Evolutionary conservation across 1,139 yeast species (phyloP).

Genomic region (Spathaspora sp.): DNA sequence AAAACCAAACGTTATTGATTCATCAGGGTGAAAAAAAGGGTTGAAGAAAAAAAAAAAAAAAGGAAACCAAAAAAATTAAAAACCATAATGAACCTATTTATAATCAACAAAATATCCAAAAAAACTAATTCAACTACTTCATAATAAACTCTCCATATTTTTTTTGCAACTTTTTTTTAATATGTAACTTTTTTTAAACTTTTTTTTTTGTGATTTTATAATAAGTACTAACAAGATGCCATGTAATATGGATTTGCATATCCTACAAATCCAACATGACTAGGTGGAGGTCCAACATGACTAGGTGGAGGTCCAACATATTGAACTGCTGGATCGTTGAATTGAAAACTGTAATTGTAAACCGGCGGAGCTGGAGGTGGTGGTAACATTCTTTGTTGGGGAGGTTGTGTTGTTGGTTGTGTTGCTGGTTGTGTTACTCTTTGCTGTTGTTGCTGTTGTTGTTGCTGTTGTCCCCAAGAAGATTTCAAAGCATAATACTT

Average conservation of each 20-base stretch:
- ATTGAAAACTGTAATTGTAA: constrained; percentile 8
- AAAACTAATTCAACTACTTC: background rate
- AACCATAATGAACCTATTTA: background rate
- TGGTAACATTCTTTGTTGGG: constrained; percentile 16
- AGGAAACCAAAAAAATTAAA: background rate
- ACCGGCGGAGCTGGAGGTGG: constrained; percentile 8
- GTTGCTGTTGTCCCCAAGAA: constrained; percentile 7
- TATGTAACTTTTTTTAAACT: background rate
- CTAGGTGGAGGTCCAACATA: constrained; percentile 11
- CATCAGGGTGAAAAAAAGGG: background rate
- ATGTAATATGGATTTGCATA: constrained; percentile 41
- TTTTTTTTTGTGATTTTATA: background rate
- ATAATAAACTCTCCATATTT: background rate
- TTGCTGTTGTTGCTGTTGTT: constrained; percentile 13
- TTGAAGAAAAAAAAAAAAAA: background rate
- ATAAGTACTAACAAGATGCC: constrained; percentile 26
- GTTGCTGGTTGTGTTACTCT: constrained; percentile 27
- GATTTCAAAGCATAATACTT: constrained; percentile 5
- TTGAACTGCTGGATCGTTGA: constrained; percentile 17
- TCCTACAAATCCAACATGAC: constrained; percentile 29
- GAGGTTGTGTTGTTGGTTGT: background rate
- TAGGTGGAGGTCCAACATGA: constrained; percentile 12
- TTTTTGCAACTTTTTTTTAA: background rate
- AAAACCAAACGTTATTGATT: background rate
- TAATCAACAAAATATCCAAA: background rate